Base-by-base conservation (phyloP, 768 basidiomycete genomes). In the Podaxis sp. region DNA sequence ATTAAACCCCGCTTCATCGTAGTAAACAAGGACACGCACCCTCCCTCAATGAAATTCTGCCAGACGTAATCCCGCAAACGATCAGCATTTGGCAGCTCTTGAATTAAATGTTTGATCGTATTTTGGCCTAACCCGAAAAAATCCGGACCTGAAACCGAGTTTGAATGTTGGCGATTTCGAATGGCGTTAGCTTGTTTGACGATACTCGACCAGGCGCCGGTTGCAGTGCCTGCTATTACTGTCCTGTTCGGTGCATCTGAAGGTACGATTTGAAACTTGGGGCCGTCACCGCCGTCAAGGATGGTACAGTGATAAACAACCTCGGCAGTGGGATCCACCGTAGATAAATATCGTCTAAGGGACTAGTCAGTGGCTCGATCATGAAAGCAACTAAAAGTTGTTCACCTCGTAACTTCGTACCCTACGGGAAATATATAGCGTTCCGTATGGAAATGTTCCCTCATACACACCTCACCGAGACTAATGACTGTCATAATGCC, bases 371-470 rank as follows among this genome's bases (percentile, higher is more conserved):
- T 62, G 51, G 51, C 13, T 60, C 56, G 61, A 48, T 58, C n/a
- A 37, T 33, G 50, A 37, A 44, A 37, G 62, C 40, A n/a, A 17
- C 20, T n/a, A 44, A 13, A 26, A 64, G 49, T 10, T 17, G 71
- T 82, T 54, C 46, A 89, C 91, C 91, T 82, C 3, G 86, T 89
- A 4, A 92, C 89, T 70, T 91, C 90, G 71, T 93, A 94, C 15
- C 91, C 91, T 44, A 93, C 88, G 10, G 93, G 93, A 68, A 92
- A 95, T 66, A 95, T 94, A 70, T 94, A 94, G 57, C 93, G 79
- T 71, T 94, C 91, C 0, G 92, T 93, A 71, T 92, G 90, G 69
- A 93, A 94, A 71, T 93, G 89, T 66, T 93, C 90, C 33, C 89
- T 81, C 86, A 87, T 85, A 69, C 89, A 91, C 6, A 93, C 86